Conservation (phyloP, 2,329 filamentous ascomycete genomes). For the Myriosclerotinia curreyana region DNA sequence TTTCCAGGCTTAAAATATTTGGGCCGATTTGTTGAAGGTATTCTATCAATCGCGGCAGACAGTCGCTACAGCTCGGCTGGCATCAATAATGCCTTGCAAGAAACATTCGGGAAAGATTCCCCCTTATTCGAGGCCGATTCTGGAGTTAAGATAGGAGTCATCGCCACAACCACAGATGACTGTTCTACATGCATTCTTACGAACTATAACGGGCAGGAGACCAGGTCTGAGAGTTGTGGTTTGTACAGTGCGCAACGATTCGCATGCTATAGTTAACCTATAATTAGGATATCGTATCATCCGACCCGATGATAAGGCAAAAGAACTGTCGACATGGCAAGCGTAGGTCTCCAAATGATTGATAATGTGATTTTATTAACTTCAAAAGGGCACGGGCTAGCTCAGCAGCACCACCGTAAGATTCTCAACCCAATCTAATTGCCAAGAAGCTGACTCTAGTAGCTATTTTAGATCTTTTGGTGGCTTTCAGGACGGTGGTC, state of each 20-base stretch:
- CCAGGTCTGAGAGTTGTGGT: not conserved
- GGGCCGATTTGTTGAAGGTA: not conserved
- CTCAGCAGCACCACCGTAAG: not conserved
- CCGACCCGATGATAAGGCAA: not conserved
- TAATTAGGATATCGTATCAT: not conserved
- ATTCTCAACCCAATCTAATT: not conserved
- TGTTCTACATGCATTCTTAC: not conserved
- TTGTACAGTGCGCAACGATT: not conserved
- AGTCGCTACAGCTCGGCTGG: not conserved
- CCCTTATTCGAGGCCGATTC: not conserved
- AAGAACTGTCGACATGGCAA: not conserved
- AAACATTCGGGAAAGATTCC: too few relatives aligned
- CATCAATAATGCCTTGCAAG: too few relatives aligned
- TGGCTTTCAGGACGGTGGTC: not conserved
- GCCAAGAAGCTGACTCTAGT: not conserved
- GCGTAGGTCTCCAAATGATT: not conserved
- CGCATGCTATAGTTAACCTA: too few relatives aligned
- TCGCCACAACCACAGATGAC: not conserved
- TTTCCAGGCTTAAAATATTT: not conserved
- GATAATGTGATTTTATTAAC: too few relatives aligned
- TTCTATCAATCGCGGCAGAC: not conserved
- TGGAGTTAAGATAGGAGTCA: not conserved
- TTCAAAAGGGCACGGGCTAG: not conserved
- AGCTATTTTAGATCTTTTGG: not conserved
- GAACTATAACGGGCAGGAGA: not conserved